Base-by-base conservation (phyloP, 257 asterid species). In the Plantago major region DNA sequence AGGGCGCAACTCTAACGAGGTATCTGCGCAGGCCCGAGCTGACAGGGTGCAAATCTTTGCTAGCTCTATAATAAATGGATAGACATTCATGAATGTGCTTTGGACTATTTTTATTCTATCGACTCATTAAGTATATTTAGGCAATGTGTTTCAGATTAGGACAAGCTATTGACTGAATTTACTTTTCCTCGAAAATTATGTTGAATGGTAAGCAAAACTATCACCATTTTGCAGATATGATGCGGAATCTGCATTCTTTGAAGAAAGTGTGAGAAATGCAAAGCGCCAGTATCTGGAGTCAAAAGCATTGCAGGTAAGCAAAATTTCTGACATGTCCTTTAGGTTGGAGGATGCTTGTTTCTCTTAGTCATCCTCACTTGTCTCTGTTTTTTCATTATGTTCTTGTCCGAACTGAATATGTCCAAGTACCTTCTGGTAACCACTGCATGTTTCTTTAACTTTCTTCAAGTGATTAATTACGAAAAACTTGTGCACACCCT, bases 191-290 rank as follows among this genome's bases (percentile, higher is more conserved):
- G 26, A 22, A 22, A 22, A 2, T 22, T 22, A 22, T 22, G 26
- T 22, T 22, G 26, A 22, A 2, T 22, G 26, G 26, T 22, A 22
- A 22, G 26, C 26, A 22, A 5, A 52, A 44, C 28, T 67, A 55
- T 64, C 19, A 52, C 58, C 47, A 12, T 55, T 60, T 66, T 58
- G 13, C 71, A 84, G 88, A 73, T 84, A 84, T 74, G 91, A 84
- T 60, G 11, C 15, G n/a, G 91, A 84, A 62, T 40, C 84, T 53
- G 11, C 28, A 58, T 71, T 60, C 58, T 79, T 76, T 69, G 85
- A 84, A 62, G 83, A 81, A 68, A 71, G 57, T 13, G 88, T 81
- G 60, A 78, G 83, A 67, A 78, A 71, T 44, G 76, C 69, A 13
- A 84, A 79, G 67, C 85, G 79, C 16, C 52, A 71, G 52, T 68